Evolutionary conservation across 495 filamentous ascomycete species (phyloP).

Genomic region (Aspergillus avenaceus): DNA sequence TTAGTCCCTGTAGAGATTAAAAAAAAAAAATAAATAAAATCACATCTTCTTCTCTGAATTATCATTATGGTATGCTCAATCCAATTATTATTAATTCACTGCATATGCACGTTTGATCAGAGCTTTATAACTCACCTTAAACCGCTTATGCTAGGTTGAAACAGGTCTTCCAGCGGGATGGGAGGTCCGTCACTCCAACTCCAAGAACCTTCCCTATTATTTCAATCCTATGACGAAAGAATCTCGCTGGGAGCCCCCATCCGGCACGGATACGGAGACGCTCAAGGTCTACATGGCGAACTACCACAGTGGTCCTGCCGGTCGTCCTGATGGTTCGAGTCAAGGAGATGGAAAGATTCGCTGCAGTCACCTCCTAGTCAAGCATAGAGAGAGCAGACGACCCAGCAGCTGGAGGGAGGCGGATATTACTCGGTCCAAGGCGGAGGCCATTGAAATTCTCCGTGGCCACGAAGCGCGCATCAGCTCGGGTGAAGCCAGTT

Average conservation of each 20-base stretch:
- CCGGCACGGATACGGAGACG: conserved; percentile 79
- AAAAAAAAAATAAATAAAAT: too few relatives aligned
- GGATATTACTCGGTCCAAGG: conserved; percentile 81
- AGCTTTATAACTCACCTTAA: neutral
- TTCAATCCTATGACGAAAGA: conserved; percentile 80
- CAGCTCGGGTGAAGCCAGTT: conserved; percentile 54
- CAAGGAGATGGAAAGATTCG: conserved; percentile 82
- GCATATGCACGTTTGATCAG: neutral
- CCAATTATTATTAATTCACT: neutral
- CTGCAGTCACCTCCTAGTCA: conserved; percentile 84
- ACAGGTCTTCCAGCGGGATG: conserved; percentile 81
- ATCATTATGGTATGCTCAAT: conserved; percentile 7
- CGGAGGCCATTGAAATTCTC: conserved; percentile 77
- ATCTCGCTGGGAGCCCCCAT: conserved; percentile 91
- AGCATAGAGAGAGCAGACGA: conserved; percentile 81
- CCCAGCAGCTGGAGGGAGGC: conserved; percentile 90
- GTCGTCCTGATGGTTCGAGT: conserved; percentile 42
- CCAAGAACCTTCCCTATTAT: conserved; percentile 97
- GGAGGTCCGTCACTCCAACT: conserved; percentile 95
- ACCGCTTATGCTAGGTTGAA: conserved; percentile 44
- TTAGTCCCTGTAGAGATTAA: too few relatives aligned
- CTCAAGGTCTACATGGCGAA: conserved; percentile 89
- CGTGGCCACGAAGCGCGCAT: conserved; percentile 69
- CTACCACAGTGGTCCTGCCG: conserved; percentile 61
- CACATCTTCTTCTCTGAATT: neutral